These are phyloP conservation scores for Paradendryphiella salina DNA, from an alignment of 2,329 filamentous ascomycete genomes.

Conservation along the genomic window DNA sequence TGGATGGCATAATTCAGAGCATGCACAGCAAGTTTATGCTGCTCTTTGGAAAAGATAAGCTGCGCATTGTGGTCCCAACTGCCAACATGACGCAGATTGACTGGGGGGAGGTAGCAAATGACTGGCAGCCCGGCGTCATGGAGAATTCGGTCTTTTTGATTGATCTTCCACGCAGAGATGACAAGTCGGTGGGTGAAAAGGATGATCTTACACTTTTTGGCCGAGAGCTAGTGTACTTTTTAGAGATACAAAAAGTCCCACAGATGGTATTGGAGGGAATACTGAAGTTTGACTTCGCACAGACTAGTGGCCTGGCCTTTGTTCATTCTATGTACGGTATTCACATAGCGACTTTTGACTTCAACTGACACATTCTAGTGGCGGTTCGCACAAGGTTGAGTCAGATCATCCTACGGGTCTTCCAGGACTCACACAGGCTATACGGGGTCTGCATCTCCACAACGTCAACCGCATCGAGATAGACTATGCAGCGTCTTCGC, in stretches of 20 bases:
- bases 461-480: constrained; percentile 60
- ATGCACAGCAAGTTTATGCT: constrained; percentile 97
- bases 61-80: constrained; percentile 82
- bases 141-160: constrained; percentile 77
- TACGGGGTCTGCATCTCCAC: constrained; percentile 49
- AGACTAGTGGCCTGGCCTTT: constrained; percentile 73
- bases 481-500: constrained; percentile 78
- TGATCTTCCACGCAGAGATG: constrained; percentile 70
- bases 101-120: constrained; percentile 77
- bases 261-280: constrained; percentile 69
- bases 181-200: constrained; percentile 27
- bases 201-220: constrained; percentile 62
- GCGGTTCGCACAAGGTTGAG: constrained; percentile 39
- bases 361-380: constrained; percentile 27
- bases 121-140: constrained; percentile 40
- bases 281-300: constrained; percentile 76
- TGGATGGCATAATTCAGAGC: constrained; percentile 68
- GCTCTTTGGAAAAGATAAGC: constrained; percentile 72
- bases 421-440: constrained; percentile 69
- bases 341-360: not conserved
- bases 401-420: constrained; percentile 65
- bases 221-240: constrained; percentile 70
- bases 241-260: constrained; percentile 67
- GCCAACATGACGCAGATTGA: constrained; percentile 86
- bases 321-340: constrained; percentile 77